These are phyloP conservation scores for Leptomonas seymouri DNA, from an alignment of 208 protist species.

Conservation along the genomic window DNA sequence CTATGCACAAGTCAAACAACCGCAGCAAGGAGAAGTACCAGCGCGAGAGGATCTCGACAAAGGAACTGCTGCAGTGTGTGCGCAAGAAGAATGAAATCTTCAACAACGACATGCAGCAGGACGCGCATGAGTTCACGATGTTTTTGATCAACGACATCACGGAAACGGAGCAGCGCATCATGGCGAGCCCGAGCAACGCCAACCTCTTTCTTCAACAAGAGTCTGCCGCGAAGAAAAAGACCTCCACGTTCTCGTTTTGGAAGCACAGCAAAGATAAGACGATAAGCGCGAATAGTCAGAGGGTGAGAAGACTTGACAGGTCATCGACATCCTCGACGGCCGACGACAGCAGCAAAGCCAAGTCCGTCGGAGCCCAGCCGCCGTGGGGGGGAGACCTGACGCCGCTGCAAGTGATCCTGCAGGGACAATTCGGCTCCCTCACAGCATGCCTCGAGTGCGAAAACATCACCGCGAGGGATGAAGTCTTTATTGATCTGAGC, in stretches of 20 bases:
- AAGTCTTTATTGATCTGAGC: slow-evolving; percentile 87
- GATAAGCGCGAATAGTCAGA: slow-evolving; percentile 18
- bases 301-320: slow-evolving; percentile 18
- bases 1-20: slow-evolving; percentile 91
- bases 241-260: slow-evolving; percentile 45
- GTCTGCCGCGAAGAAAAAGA: slow-evolving; percentile 44
- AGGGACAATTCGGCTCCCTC: slow-evolving; percentile 75
- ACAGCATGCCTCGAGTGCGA: slow-evolving; percentile 83
- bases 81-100: slow-evolving; percentile 64
- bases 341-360: slow-evolving; percentile 2
- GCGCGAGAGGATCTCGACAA: slow-evolving; percentile 46
- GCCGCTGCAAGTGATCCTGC: slow-evolving; percentile 75
- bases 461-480: slow-evolving; percentile 51
- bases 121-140: slow-evolving; percentile 91
- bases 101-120: slow-evolving; percentile 84
- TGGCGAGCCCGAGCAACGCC: slow-evolving; percentile 64
- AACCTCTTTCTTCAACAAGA: slow-evolving; percentile 51
- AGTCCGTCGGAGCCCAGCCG: background rate
- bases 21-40: slow-evolving; percentile 37
- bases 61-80: slow-evolving; percentile 53
- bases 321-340: background rate
- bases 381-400: slow-evolving; percentile 31
- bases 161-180: slow-evolving; percentile 77
- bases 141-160: slow-evolving; percentile 89
- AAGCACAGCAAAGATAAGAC: slow-evolving; percentile 38